A percentile compares a stretch with the other conserved stretches of the same genome.
These are phyloP conservation scores for Cunninghamia lanceolata DNA, from an alignment of 75 land plant species.

Conservation along the genomic window DNA sequence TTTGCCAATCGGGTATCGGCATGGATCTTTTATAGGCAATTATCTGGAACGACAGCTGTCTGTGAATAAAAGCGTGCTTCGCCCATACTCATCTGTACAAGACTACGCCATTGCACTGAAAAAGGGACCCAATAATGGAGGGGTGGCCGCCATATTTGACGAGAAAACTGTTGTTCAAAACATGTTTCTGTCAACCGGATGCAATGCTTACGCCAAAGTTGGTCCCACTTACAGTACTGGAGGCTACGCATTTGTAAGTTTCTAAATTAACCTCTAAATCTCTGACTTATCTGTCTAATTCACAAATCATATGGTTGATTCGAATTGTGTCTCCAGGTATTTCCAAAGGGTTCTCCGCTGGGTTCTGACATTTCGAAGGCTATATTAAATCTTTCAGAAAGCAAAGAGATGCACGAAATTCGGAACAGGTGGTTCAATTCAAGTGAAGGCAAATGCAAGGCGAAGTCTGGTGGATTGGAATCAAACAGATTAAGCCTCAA, in stretches of 20 bases:
- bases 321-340: constrained; percentile 30
- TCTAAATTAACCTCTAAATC: not conserved
- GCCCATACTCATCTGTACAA: constrained; percentile 7
- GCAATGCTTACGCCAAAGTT: not conserved
- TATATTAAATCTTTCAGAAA: constrained; percentile 10
- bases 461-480: not conserved
- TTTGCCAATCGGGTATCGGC: constrained; percentile 31
- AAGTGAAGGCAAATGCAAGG: constrained; percentile 26
- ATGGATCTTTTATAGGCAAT: too few species aligned
- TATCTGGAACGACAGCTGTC: constrained; percentile 4
- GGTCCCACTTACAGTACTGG: constrained; percentile 13
- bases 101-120: constrained; percentile 19
- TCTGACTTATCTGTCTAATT: not conserved
- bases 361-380: constrained; percentile 49
- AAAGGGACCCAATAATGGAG: constrained; percentile 8
- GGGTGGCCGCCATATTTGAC: constrained; percentile 38
- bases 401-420: too few species aligned
- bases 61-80: constrained; percentile 22
- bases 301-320: not conserved
- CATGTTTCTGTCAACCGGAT: not conserved
- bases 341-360: constrained; percentile 65
- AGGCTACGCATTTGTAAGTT: constrained; percentile 28
- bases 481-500: constrained; percentile 31
- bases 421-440: constrained; percentile 13
- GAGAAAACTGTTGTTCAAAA: constrained; percentile 23